Evolutionary conservation across 306 rosid genomes (phyloP).

Genomic region (Echinosophora koreensis): DNA sequence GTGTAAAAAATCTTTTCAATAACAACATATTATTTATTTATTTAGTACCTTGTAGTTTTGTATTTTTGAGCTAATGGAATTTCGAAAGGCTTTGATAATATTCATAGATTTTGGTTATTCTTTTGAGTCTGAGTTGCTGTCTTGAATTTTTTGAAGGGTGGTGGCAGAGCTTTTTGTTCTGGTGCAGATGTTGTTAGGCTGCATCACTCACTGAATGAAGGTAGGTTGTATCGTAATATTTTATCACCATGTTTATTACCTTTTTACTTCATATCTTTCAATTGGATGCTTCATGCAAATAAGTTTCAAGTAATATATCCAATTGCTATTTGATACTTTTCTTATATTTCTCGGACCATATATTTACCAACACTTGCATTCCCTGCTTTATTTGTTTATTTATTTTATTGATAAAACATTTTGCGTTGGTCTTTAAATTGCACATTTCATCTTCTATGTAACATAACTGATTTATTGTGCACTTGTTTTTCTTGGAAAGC

Average conservation of each 20-base stretch:
- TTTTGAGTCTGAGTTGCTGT: conserved; percentile 52
- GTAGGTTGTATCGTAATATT: conserved; percentile 51
- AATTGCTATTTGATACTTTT: background rate
- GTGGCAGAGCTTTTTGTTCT: conserved; percentile 91
- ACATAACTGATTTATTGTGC: conserved; percentile 17
- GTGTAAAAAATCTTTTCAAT: background rate
- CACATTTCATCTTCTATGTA: conserved; percentile 29
- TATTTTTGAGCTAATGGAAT: background rate
- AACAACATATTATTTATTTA: background rate
- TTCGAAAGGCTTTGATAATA: conserved; percentile 3
- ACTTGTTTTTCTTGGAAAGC: conserved; percentile 22
- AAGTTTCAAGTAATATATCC: conserved; percentile 13
- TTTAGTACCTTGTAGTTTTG: background rate
- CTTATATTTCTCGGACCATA: too few species aligned
- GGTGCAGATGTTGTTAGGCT: conserved; percentile 85
- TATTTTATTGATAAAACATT: background rate
- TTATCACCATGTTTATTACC: conserved; percentile 11
- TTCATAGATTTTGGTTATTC: conserved; percentile 30
- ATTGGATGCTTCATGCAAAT: conserved; percentile 7
- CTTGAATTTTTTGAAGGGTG: conserved; percentile 70
- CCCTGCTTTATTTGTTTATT: background rate
- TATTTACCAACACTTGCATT: background rate
- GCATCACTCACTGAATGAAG: conserved; percentile 70
- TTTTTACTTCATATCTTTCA: conserved; percentile 34
- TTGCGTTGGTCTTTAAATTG: conserved; percentile 11